These are phyloP conservation scores for Letharia lupina DNA, from an alignment of 495 filamentous ascomycete species.

Conservation along the genomic window DNA sequence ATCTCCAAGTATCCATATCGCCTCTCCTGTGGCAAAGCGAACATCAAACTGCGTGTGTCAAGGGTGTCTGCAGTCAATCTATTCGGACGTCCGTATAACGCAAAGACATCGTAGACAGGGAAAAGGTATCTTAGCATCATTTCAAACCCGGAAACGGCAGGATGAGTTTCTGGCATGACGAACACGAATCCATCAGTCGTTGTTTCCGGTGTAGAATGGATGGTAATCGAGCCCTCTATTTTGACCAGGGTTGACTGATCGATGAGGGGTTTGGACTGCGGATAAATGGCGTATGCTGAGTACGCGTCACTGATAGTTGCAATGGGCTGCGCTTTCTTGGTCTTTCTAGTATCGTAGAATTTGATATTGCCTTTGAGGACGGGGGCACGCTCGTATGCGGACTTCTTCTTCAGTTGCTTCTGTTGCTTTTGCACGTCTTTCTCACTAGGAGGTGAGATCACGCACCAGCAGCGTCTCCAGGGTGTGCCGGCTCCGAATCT, in stretches of 20 bases:
- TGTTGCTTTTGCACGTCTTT: slow-evolving; percentile 79
- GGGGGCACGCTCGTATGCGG: slow-evolving; percentile 67
- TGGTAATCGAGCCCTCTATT: slow-evolving; percentile 81
- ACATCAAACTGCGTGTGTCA: slow-evolving; percentile 89
- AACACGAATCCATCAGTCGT: slow-evolving; percentile 90
- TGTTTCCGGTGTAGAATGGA: slow-evolving; percentile 64
- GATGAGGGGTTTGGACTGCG: slow-evolving; percentile 84
- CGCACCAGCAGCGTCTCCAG: slow-evolving; percentile 95
- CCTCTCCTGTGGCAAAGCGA: slow-evolving; percentile 85
- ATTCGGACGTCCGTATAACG: slow-evolving; percentile 81
- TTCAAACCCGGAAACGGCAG: slow-evolving; percentile 88
- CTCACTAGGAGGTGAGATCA: slow-evolving; percentile 83
- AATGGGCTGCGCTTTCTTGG: slow-evolving; percentile 83
- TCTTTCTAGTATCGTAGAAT: slow-evolving; percentile 92
- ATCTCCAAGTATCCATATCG: slow-evolving; percentile 89
- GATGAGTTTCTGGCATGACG: slow-evolving; percentile 90
- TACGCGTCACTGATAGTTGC: slow-evolving; percentile 86
- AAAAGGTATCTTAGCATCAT: slow-evolving; percentile 95
- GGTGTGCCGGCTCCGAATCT: slow-evolving; percentile 93
- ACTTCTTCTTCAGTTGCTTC: slow-evolving; percentile 76
- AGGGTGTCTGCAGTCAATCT: slow-evolving; percentile 78
- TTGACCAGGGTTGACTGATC: slow-evolving; percentile 93
- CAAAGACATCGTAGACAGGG: slow-evolving; percentile 89
- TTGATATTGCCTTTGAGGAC: slow-evolving; percentile 78
- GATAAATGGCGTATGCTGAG: slow-evolving; percentile 90